A percentile compares a stretch with the other conserved stretches of the same genome.
Conservation (phyloP, 1,139 yeast genomes). For the Pichia sp. region DNA sequence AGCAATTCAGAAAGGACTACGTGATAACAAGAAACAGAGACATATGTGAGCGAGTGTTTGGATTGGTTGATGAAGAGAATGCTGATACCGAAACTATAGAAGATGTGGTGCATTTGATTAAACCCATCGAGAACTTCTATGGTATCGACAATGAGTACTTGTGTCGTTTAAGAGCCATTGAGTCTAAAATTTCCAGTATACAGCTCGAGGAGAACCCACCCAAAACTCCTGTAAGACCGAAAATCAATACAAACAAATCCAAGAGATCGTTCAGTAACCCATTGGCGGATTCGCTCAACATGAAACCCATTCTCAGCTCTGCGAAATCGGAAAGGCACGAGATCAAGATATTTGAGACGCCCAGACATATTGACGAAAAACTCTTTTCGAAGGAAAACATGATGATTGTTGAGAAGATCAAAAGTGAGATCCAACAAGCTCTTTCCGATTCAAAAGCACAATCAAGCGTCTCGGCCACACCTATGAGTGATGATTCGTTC, state of each 20-base stretch:
- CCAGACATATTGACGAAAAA: constrained; percentile 5
- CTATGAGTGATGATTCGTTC: constrained; percentile 4
- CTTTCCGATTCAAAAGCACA: not conserved
- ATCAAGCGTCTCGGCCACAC: not conserved
- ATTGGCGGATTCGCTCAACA: constrained; percentile 7
- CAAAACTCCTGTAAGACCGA: constrained; percentile 4
- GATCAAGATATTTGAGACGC: constrained; percentile 11
- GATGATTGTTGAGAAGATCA: constrained; percentile 7
- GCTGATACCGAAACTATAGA: constrained; percentile 32
- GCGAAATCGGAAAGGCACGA: not conserved
- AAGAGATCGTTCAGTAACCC: constrained; percentile 14
- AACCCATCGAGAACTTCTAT: constrained; percentile 7
- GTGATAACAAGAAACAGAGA: constrained; percentile 53
- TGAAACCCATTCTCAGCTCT: constrained; percentile 10
- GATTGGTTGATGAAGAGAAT: not conserved
- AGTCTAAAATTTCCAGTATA: not conserved
- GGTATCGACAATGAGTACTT: constrained; percentile 4
- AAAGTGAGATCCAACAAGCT: constrained; percentile 3
- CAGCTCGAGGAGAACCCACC: constrained; percentile 5
- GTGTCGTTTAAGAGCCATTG: constrained; percentile 2
- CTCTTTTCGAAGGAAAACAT: constrained; percentile 9
- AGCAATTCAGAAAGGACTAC: constrained; percentile 36
- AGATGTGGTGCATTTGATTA: constrained; percentile 20
- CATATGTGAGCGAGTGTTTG: constrained; percentile 25
- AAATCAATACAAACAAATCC: not conserved